Evolutionary conservation across 495 filamentous ascomycete species (phyloP), one percentile per base, ranked within the genome.

Genomic region (Penicillium pancosmium): DNA sequence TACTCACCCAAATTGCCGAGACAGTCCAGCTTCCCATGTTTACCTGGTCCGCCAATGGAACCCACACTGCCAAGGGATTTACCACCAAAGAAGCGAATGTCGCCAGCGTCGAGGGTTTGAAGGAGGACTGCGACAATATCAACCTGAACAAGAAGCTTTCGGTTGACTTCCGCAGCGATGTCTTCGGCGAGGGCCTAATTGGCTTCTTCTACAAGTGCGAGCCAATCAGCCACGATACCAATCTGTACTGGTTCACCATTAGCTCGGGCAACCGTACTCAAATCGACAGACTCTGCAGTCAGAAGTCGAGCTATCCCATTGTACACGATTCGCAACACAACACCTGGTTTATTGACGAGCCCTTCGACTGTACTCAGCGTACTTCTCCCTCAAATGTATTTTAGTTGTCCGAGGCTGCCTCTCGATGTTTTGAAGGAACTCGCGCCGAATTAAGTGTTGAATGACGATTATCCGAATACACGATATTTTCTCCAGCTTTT

Each of bases 141-240:
- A 69, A 69, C 21, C 57, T 69, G 11, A 69, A 69, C 57, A 67
- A 64, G 35, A 69, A 69, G 55, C 54, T 69, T 11, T 54, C 67
- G 1, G 56, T 57, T 11, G 57, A 69, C 33, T 69, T 69, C 67
- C 67, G 67, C 50, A 69, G 62, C 33, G 67, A 69, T 38, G 62
- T 69, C 0, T 48, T 69, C 11, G 67, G 67, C 7, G 16, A 56
- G 1, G 67, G 67, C 6, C 46, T 65, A 9, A 61, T 53, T 9
- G 67, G 67, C 5, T 69, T 56, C 50, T 69, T 69, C 52, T 69
- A 68, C 50, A 69, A 67, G 55, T 69, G 67, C 41, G 67, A 68
- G 59, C 60, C 61, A 27, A 58, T 68, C 47, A 62, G 57, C 40
- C 47, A 48, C 13, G 62, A 67, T 31, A 69, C 67, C 55, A 69